Base-by-base conservation (phyloP, 306 rosid genomes). In the Rosa chinensis region DNA sequence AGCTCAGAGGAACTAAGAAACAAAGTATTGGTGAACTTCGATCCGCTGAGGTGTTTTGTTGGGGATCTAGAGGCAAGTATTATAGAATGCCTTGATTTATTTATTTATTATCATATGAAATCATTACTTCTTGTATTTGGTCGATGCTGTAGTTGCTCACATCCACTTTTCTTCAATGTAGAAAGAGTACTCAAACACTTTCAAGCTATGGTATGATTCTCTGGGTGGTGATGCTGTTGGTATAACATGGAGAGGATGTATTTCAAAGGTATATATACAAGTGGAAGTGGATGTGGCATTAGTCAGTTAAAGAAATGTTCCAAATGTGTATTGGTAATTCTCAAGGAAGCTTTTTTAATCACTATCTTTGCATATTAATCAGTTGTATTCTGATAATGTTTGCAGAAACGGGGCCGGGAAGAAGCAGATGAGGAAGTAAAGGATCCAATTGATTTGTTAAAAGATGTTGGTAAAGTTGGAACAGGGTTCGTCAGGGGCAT, bases 191-290 rank as follows among this genome's bases (percentile, higher is more conserved):
- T 79, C 92, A 20, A 47, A 86, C 82, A 75, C 83, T 43, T 89
- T 93, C 89, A 88, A 87, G 86, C 42, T 93, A 66, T 95, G 99
- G 99, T 90, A 91, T 72, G 99, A 95, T 90, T 89, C 89, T 83
- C 82, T 95, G 74, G 99, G 98, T 77, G 99, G 99, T 17, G 99
- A 95, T 73, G 94, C 89, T 37, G 83, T 95, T 73, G 99, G 99
- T 81, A 80, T 95, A 77, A 95, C 97, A 18, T 95, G 99, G 99
- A 79, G 84, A 20, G 76, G 82, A 25, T 17, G 8, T 78, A 43
- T 84, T 82, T 86, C 97, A 25, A 93, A 93, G 99, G 99, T 95
- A 87, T 72, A 20, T 4, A 66, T 81, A 28, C 16, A 64, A 35
- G 43, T 63, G 10, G 43, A 63, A 13, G 17, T 32, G 9, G n/a